These are phyloP conservation scores for Hydnum rufescens DNA, from an alignment of 768 basidiomycete genomes.

Conservation along the genomic window DNA sequence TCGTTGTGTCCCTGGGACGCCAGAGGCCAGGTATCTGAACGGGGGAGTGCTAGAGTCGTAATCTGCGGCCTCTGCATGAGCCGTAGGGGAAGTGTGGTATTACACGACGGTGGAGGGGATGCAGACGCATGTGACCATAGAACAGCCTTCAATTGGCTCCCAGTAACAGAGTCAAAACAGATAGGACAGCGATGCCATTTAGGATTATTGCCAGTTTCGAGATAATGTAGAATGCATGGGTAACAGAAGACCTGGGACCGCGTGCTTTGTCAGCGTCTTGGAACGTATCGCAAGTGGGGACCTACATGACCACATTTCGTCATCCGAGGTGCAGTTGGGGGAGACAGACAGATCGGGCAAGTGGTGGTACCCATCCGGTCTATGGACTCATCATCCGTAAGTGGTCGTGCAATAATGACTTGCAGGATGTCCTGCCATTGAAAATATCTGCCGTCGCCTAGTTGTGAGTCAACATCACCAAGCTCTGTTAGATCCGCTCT, in stretches of 20 bases:
- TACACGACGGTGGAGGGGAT: neutral
- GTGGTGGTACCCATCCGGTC: constrained; percentile 43
- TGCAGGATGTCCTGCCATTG: constrained; percentile 95
- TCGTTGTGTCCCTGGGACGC: constrained; percentile 30
- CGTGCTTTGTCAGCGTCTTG: neutral
- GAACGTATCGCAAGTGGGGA: constrained; percentile 12
- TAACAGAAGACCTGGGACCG: constrained; percentile 67
- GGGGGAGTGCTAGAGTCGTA: constrained; percentile 84
- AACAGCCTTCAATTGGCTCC: constrained; percentile 78
- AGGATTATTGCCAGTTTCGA: constrained; percentile 56
- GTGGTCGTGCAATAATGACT: constrained; percentile 74
- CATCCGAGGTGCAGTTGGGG: constrained; percentile 78
- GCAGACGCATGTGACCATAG: constrained; percentile 41
- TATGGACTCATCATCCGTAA: constrained; percentile 27
- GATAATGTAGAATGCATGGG: constrained; percentile 82
- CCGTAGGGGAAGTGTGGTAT: constrained; percentile 44
- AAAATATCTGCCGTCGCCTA: constrained; percentile 44
- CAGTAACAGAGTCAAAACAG: constrained; percentile 84
- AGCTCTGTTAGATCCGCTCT: constrained; percentile 20
- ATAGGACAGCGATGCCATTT: constrained; percentile 93
- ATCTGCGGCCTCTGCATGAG: constrained; percentile 86
- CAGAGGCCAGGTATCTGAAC: constrained; percentile 71
- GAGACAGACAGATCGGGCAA: constrained; percentile 91
- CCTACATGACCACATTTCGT: constrained; percentile 96
- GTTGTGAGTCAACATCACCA: constrained; percentile 4